phyloP scores from a whole-genome alignment of 805 yeast genomes.

The Candida boleticola region DNA sequence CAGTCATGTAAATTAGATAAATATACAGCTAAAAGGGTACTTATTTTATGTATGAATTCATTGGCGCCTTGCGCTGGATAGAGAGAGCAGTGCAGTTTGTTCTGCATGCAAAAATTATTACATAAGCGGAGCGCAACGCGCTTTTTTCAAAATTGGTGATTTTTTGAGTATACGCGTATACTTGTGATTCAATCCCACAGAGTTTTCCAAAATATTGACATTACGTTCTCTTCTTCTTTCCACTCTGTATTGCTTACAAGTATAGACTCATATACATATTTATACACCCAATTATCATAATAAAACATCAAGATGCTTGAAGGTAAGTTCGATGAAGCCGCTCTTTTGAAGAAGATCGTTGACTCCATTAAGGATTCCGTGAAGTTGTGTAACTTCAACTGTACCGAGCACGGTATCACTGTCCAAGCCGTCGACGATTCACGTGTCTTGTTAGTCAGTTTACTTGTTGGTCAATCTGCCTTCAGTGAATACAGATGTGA shows the following conservation, averaged over 20 bases:
- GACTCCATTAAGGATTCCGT: conserved; percentile 95
- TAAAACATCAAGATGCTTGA: conserved; percentile 82
- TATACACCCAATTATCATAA: background rate
- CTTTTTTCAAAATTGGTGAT: background rate
- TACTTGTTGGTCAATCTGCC: conserved; percentile 83
- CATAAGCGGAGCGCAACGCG: conserved; percentile 2
- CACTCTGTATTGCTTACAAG: background rate
- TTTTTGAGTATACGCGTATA: background rate
- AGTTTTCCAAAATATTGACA: background rate
- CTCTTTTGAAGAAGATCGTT: conserved; percentile 84
- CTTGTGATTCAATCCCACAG: too few species aligned
- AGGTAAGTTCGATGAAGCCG: conserved; percentile 93
- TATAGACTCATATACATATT: background rate
- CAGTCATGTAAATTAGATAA: too few species aligned
- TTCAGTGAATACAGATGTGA: conserved; percentile 94
- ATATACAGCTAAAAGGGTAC: background rate
- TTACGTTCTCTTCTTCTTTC: background rate
- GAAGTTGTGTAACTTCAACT: conserved; percentile 92
- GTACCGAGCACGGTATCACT: conserved; percentile 91
- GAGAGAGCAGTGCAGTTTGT: too few species aligned
- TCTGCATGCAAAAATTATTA: too few species aligned
- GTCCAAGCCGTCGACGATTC: conserved; percentile 98
- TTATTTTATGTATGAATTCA: too few species aligned
- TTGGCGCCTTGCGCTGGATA: too few species aligned
- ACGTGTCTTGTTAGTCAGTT: conserved; percentile 86